Evolutionary conservation across 768 basidiomycete genomes (phyloP).

Genomic region (Strobilomyces dryophilus): DNA sequence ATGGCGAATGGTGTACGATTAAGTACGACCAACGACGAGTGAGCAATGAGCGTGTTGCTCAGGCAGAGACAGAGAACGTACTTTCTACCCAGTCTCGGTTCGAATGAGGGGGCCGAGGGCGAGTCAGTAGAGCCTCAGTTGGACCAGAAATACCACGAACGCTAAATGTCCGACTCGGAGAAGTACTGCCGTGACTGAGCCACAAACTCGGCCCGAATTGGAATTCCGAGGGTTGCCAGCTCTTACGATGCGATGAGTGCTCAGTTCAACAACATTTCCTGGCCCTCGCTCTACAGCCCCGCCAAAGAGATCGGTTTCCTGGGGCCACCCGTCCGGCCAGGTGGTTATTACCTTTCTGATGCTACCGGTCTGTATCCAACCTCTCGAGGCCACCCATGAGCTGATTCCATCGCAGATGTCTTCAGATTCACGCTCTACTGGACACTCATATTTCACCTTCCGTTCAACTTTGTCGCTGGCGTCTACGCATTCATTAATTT

Average conservation of each 20-base stretch:
- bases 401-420: conserved; percentile 29
- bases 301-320: conserved; percentile 30
- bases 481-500: conserved; percentile 41
- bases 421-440: conserved; percentile 47
- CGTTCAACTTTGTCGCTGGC: conserved; percentile 38
- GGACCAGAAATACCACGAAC: too few relatives aligned
- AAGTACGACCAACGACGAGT: too few relatives aligned
- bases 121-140: too few relatives aligned
- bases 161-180: too few relatives aligned
- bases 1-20: too few relatives aligned
- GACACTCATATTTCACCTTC: conserved; percentile 44
- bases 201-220: neutral
- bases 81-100: too few relatives aligned
- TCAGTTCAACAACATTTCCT: conserved; percentile 22
- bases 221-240: neutral
- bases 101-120: too few relatives aligned
- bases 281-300: conserved; percentile 39
- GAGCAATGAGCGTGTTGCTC: too few relatives aligned
- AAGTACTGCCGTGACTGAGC: too few relatives aligned
- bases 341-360: conserved; percentile 35
- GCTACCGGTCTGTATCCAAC: conserved; percentile 23
- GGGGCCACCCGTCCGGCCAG: conserved; percentile 27
- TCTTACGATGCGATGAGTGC: neutral
- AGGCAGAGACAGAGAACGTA: too few relatives aligned
- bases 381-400: too few relatives aligned